Evolutionary conservation across 805 yeast genomes (phyloP).

Genomic region (Barnettozyma botsteinii): DNA sequence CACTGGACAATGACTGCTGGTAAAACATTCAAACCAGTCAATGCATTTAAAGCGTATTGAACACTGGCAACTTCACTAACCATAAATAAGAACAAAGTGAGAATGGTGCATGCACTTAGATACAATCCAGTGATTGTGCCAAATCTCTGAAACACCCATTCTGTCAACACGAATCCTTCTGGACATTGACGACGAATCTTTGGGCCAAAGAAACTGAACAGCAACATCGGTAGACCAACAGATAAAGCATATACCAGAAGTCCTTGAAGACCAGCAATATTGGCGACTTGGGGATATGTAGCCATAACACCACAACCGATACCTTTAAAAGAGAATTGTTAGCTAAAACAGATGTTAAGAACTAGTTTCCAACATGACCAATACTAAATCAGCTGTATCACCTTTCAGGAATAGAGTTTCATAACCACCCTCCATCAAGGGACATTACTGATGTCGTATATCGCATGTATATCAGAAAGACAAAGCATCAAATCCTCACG

Average conservation of each 20-base stretch:
- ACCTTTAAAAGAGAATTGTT: slow-evolving; percentile 47
- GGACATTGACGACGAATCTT: slow-evolving; percentile 73
- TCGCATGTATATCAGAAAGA: slow-evolving; percentile 8
- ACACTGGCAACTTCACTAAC: slow-evolving; percentile 82
- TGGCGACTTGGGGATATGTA: slow-evolving; percentile 83
- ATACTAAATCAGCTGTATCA: no score
- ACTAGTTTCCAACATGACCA: slow-evolving; percentile 1
- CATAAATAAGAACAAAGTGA: slow-evolving; percentile 83
- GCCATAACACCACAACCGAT: slow-evolving; percentile 85
- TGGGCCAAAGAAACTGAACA: slow-evolving; percentile 85
- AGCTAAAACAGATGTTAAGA: slow-evolving; percentile 1
- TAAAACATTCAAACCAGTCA: slow-evolving; percentile 74
- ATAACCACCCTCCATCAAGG: not conserved
- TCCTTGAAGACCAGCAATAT: slow-evolving; percentile 82
- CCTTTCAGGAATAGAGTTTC: no score
- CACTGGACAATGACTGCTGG: slow-evolving; percentile 83
- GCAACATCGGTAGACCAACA: slow-evolving; percentile 78
- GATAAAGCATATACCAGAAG: slow-evolving; percentile 70
- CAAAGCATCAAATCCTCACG: slow-evolving; percentile 52
- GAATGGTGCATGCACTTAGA: slow-evolving; percentile 72
- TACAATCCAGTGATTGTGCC: slow-evolving; percentile 71
- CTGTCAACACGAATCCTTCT: slow-evolving; percentile 84
- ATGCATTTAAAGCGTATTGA: slow-evolving; percentile 64
- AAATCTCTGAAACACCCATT: slow-evolving; percentile 85
- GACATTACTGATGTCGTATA: no score